phyloP scores from a whole-genome alignment of 306 rosid genomes.

The Astragalus membranaceus region DNA sequence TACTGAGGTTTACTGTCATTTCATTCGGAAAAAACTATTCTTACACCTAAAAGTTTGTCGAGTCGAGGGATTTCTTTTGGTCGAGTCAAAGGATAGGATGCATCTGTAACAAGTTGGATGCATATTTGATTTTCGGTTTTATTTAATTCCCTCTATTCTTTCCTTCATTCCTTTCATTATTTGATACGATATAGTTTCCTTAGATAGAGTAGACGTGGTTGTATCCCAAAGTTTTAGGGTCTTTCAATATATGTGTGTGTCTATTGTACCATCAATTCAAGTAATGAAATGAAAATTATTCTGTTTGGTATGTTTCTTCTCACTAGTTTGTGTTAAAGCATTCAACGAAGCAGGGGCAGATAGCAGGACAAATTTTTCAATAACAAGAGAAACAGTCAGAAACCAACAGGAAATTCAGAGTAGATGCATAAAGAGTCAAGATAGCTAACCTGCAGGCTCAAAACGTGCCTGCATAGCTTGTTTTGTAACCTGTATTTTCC shows the following conservation, averaged over 20 bases:
- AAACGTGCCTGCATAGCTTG: slow-evolving; percentile 86
- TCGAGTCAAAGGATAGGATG: too few relatives aligned
- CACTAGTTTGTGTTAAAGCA: background rate
- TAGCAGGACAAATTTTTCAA: background rate
- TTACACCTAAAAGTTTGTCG: too few relatives aligned
- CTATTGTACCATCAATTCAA: background rate
- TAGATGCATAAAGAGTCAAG: slow-evolving; percentile 10
- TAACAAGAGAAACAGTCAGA: slow-evolving; percentile 4
- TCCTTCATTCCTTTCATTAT: background rate
- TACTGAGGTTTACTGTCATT: too few relatives aligned
- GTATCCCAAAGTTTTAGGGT: too few relatives aligned
- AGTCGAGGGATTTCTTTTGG: too few relatives aligned
- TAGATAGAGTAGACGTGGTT: too few relatives aligned
- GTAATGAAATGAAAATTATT: background rate
- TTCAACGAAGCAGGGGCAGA: background rate
- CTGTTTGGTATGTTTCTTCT: background rate
- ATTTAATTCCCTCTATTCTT: too few relatives aligned
- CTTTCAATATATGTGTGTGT: background rate
- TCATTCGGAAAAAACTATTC: too few relatives aligned
- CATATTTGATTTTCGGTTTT: too few relatives aligned
- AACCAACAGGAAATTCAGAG: slow-evolving; percentile 1
- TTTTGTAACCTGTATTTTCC: slow-evolving; percentile 79
- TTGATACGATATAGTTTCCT: background rate
- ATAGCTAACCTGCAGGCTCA: slow-evolving; percentile 81
- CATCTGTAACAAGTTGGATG: too few relatives aligned